Base-by-base conservation (phyloP, 768 basidiomycete genomes). In the Mycena floridula region DNA sequence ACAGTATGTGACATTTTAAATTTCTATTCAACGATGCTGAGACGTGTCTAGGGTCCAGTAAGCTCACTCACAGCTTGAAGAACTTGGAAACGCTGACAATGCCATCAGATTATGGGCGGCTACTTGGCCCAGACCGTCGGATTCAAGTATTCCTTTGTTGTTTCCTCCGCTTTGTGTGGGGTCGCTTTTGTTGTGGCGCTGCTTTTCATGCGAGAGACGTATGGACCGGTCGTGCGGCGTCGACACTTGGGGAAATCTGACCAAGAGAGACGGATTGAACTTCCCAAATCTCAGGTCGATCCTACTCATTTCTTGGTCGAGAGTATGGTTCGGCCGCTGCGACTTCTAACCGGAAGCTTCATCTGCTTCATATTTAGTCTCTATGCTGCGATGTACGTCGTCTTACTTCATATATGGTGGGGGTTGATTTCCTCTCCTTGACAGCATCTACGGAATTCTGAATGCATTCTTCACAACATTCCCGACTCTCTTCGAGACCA, bases 381-480 rank as follows among this genome's bases (percentile, higher is more conserved):
- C 42, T 88, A 86, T 51, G 69, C 71, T 77, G 77, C 82, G n/a
- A 68, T 86, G 82, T 85, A 39, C 38, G 82, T 73, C 38, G 38
- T 32, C 28, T 9, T 32, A 9, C 3, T 39, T 24, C 18, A 16
- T 23, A 26, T 21, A 15, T 35, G 18, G 4, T 9, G 15, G 7
- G 3, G 13, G 18, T 35, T 37, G 20, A 35, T 41, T 37, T 16
- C 16, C 27, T 43, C 30, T 24, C 8, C 26, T 21, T 18, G 20
- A 60, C 23, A 74, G 80, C 58, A 71, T 79, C 61, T 82, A 79
- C 53, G 79, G 78, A 5, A 39, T 39, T 24, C 85, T 79, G 60
- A 88, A 85, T 64, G 66, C 88, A 35, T 78, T 82, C 73, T 82
- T 83, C 52, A 63, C 82, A 1, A 85, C 83, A 2, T 85, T 87